Evolutionary conservation across 1,284 basidiomycete species (phyloP).

Genomic region (Sphagnurus paluster): DNA sequence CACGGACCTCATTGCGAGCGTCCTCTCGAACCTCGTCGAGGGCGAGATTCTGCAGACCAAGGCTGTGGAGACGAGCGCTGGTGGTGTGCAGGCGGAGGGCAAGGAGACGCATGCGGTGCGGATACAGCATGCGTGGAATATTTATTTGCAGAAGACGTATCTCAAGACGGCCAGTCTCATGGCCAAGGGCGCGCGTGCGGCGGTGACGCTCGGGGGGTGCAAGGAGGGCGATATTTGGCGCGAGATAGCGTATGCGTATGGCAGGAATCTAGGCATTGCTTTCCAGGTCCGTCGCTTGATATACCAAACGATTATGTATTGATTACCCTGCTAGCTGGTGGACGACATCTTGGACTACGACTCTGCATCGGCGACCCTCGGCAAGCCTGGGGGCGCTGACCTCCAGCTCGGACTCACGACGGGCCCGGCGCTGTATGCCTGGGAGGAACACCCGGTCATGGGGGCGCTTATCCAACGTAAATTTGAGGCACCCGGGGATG

Average conservation of each 20-base stretch:
- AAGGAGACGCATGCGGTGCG: constrained; percentile 1
- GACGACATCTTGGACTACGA: constrained; percentile 97
- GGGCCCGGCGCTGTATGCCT: constrained; percentile 93
- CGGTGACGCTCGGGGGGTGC: constrained; percentile 89
- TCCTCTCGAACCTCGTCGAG: constrained; percentile 95
- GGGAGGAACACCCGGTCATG: constrained; percentile 89
- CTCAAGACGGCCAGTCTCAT: constrained; percentile 96
- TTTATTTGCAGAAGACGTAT: constrained; percentile 95
- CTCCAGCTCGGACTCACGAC: constrained; percentile 91
- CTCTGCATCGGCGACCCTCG: constrained; percentile 43
- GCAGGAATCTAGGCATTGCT: constrained; percentile 72
- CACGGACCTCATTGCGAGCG: constrained; percentile 89
- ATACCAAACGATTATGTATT: no score
- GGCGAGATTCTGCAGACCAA: constrained; percentile 95
- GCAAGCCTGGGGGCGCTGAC: constrained; percentile 49
- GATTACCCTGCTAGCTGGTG: constrained; percentile 64
- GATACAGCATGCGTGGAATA: constrained; percentile 67
- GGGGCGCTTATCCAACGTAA: constrained; percentile 86
- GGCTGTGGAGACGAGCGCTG: constrained; percentile 36
- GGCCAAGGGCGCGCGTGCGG: constrained; percentile 89
- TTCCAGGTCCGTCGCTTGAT: constrained; percentile 69
- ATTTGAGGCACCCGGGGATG: constrained; percentile 87
- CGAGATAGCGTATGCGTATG: constrained; percentile 84
- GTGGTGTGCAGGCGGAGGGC: not conserved
- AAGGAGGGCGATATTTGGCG: constrained; percentile 82